Conservation (phyloP, 2,329 filamentous ascomycete genomes). For the Pseudogymnoascus sp. region DNA sequence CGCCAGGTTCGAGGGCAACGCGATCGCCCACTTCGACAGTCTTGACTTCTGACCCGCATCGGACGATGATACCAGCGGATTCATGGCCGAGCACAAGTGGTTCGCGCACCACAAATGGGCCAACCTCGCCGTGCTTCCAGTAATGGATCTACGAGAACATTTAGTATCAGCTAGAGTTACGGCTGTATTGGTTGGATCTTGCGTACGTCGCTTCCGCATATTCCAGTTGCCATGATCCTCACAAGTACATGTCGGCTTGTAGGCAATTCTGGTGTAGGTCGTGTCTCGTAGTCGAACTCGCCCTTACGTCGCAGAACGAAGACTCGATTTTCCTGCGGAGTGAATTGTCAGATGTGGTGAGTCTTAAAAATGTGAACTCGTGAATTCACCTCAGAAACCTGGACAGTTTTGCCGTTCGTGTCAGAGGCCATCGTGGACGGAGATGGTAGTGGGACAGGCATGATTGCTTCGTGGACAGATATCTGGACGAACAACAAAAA, state of each 20-base stretch:
- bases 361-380: neutral
- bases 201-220: conserved; percentile 56
- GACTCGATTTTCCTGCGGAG: neutral
- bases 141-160: conserved; percentile 9
- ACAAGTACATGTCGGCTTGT: conserved; percentile 8
- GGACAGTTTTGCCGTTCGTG: neutral
- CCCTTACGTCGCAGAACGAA: conserved; percentile 4
- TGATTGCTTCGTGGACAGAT: neutral
- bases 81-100: conserved; percentile 44
- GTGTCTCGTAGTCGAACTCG: conserved; percentile 10
- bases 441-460: neutral
- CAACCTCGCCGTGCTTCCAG: conserved; percentile 40
- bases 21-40: conserved; percentile 37
- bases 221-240: conserved; percentile 38
- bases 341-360: neutral
- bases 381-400: neutral
- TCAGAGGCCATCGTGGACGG: neutral
- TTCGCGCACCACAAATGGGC: conserved; percentile 36
- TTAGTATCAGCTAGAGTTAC: neutral
- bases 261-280: conserved; percentile 1
- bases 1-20: conserved; percentile 42
- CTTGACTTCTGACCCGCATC: conserved; percentile 34
- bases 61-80: conserved; percentile 35
- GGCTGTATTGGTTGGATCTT: neutral
- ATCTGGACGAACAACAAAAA: neutral